Base-by-base conservation (phyloP, 139 green algal species). In the Tetradesmus lagerheimii region DNA sequence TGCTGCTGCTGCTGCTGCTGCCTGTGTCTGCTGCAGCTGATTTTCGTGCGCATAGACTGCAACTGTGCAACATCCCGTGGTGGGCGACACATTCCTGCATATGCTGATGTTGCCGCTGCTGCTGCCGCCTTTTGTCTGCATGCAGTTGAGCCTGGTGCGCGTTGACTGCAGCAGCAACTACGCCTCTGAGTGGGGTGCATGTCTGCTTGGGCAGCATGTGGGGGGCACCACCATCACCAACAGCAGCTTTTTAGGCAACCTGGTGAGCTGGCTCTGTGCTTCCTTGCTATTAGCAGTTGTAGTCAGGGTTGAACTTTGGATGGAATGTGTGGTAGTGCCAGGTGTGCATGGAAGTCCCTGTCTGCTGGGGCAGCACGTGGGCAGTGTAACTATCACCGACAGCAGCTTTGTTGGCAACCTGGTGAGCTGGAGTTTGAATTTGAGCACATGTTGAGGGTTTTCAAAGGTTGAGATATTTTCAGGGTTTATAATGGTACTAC, bases 161-260 rank as follows among this genome's bases (percentile, higher is more conserved):
- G 53, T 87, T 57, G 64, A 29, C 18, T 87, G 82, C 39, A 27
- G 3, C 53, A 8, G 23, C 34, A 87, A 87, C 53, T 79, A 57
- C 37, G 82, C 53, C 3, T 15, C 64, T 37, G 66, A 45, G 29
- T 78, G 35, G 35, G 82, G 82, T 16, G 34, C 50, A 34, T 87
- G 82, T 4, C 34, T 87, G 14, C 39, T 37, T 9, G 31, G 64
- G 31, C 35, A 57, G 35, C 35, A 57, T 23, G 4, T 74, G 35
- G 14, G 6, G 5, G 25, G 20, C 27, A 25, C 39, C 2, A 38
- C 50, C 35, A 87, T 78, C 82, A 35, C 4, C 20, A 47, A 86
- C 57, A 87, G 82, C 82, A 87, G 38, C 41, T 67, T 41, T 23
- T 27, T 11, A 12, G 77, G 53, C 15, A 38, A 50, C 18, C 15